Percentiles rank a stretch among this genome's conserved stretches.
phyloP scores from a whole-genome alignment of 345 rosid species.

The Syzygium aromaticum region DNA sequence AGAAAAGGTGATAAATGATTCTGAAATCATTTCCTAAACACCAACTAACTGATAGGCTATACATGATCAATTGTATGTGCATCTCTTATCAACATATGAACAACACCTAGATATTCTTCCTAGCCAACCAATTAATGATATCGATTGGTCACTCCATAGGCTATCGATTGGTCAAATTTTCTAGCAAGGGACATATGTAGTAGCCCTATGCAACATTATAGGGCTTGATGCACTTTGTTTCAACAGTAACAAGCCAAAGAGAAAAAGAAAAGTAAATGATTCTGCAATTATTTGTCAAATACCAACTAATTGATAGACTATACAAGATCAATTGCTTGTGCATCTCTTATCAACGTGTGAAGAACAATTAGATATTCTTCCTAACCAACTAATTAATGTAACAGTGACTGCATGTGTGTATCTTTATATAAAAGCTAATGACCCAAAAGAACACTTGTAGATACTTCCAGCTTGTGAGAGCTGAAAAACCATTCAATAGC shows the following conservation, averaged over 20 bases:
- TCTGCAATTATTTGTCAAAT: not conserved
- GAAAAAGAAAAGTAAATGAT: not conserved
- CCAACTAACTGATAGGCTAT: too few relatives aligned
- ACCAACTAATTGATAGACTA: not conserved
- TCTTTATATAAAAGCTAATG: not conserved
- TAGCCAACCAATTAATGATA: too few relatives aligned
- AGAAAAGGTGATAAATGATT: too few relatives aligned
- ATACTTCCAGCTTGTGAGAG: not conserved
- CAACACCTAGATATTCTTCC: too few relatives aligned
- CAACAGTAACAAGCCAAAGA: not conserved
- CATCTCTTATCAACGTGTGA: not conserved
- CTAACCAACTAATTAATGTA: not conserved
- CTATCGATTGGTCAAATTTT: not conserved
- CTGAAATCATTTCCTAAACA: too few relatives aligned
- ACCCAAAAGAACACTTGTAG: not conserved
- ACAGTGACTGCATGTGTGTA: not conserved
- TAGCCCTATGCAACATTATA: not conserved
- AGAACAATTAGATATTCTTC: not conserved
- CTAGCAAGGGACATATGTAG: not conserved
- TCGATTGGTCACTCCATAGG: not conserved
- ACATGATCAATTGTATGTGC: too few relatives aligned
- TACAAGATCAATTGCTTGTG: not conserved
- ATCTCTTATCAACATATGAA: too few relatives aligned
- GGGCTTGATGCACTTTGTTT: not conserved
- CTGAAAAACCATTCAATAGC: not conserved